Evolutionary conservation across 192 early-diverging fungal species (phyloP), one percentile per base, ranked within the genome.

Genomic region (Podila epicladia): DNA sequence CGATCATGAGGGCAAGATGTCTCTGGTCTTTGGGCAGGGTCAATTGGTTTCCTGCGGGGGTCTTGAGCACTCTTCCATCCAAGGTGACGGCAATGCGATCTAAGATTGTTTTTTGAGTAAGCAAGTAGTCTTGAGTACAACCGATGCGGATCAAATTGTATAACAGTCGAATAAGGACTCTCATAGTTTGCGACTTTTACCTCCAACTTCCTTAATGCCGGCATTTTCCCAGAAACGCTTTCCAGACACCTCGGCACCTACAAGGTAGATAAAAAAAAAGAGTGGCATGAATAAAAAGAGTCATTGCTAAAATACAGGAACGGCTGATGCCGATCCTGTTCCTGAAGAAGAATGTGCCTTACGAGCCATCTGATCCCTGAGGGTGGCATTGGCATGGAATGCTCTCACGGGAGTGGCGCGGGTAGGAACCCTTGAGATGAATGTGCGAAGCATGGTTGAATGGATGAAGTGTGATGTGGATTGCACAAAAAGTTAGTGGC

Each of bases 61-160:
- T 96, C 83, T 94, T 94, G 58, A 99, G 85, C 20, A 85, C 72
- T 9, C 95, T 89, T n/a, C 87, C 85, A 80, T 99, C 97, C 19
- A 99, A 86, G 26, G 83, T 82, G 63, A 96, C 85, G 4, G 82
- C 82, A 57, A 73, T 77, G 19, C 74, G 82, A 62, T 88, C 88
- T 74, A 58, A 55, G 20, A 20, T 2, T 17, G 22, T 53, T 20
- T 53, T 6, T n/a, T 3, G n/a, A 51, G 51, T 5, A 51, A 51
- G 33, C 33, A 33, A 7, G 3, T 33, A 33, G 33, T 33, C 33
- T 33, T 33, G 33, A 6, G 33, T 33, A 33, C 2, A 33, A 17
- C 33, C 26, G 24, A 64, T 26, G 31, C 28, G 29, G 41, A 45
- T 17, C 41, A 45, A 45, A 45, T 45, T 45, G 15, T 45, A 17